phyloP scores from a whole-genome alignment of 805 yeast species.

The Metschnikowia shivogae region DNA sequence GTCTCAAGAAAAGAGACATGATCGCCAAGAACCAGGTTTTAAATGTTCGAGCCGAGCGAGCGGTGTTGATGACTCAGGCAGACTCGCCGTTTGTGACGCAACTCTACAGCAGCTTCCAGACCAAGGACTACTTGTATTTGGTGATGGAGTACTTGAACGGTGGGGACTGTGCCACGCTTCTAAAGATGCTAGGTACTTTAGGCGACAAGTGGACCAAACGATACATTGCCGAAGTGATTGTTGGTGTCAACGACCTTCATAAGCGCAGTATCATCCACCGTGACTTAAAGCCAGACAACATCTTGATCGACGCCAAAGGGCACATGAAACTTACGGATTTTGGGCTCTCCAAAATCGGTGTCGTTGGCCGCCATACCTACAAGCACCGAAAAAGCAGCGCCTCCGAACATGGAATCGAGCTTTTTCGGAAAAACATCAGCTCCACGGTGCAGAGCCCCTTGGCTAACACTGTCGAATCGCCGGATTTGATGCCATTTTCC shows the following conservation, averaged over 20 bases:
- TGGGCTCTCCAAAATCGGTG: constrained; percentile 87
- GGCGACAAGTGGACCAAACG: constrained; percentile 84
- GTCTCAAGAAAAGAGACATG: constrained; percentile 90
- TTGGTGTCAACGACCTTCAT: constrained; percentile 89
- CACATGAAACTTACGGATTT: constrained; percentile 93
- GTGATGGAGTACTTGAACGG: constrained; percentile 97
- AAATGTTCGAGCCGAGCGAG: constrained; percentile 91
- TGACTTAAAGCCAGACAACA: constrained; percentile 92
- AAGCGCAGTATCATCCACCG: constrained; percentile 86
- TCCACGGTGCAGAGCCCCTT: constrained; percentile 23
- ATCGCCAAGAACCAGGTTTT: constrained; percentile 94
- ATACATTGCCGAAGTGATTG: constrained; percentile 84
- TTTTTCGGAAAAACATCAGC: constrained; percentile 27
- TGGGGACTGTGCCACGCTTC: constrained; percentile 87
- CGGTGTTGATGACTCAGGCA: constrained; percentile 96
- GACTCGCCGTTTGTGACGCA: constrained; percentile 92
- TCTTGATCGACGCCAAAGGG: constrained; percentile 80
- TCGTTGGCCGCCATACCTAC: constrained; percentile 70
- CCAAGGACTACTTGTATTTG: constrained; percentile 75
- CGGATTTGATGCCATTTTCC: constrained; percentile 12
- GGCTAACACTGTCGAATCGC: constrained; percentile 16
- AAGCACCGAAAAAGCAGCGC: constrained; percentile 39
- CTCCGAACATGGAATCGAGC: constrained; percentile 40
- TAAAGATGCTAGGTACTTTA: constrained; percentile 75
- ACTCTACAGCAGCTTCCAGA: constrained; percentile 83